phyloP scores from a whole-genome alignment of 805 yeast genomes.

The Candida sithepensis region DNA sequence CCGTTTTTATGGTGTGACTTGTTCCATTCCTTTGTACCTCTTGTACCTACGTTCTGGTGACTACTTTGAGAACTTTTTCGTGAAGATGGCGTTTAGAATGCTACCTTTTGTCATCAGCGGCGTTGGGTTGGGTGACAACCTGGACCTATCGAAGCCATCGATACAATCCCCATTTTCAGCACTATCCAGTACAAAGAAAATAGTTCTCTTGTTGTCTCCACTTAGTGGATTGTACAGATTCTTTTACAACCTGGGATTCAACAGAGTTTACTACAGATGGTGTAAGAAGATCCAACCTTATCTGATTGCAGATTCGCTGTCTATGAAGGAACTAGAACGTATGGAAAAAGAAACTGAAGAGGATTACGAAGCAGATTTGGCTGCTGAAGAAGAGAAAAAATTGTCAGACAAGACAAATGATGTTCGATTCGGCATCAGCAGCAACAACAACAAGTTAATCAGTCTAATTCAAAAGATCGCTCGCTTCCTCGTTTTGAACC shows the following conservation, averaged over 20 bases:
- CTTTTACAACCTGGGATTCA: conserved; percentile 26
- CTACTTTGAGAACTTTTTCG: not conserved
- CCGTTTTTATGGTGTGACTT: not conserved
- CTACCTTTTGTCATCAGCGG: not conserved
- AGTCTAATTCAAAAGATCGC: conserved; percentile 4
- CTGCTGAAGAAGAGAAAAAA: conserved; percentile 4
- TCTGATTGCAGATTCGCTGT: conserved; percentile 32
- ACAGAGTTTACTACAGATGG: conserved; percentile 35
- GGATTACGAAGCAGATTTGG: conserved; percentile 18
- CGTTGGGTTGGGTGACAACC: not conserved
- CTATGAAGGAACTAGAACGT: conserved; percentile 28
- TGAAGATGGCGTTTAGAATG: not conserved
- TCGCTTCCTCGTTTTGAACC: not conserved
- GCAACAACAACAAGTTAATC: not conserved
- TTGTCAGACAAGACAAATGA: not conserved
- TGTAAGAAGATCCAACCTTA: conserved; percentile 31
- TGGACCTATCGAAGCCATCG: not conserved
- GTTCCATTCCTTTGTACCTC: not conserved
- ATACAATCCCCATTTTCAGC: conserved; percentile 11
- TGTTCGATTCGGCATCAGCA: not conserved
- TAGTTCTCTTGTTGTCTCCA: conserved; percentile 14
- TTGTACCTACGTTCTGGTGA: not conserved
- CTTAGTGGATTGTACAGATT: conserved; percentile 17
- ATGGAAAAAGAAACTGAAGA: conserved; percentile 31
- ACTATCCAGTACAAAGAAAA: conserved; percentile 12